Base-by-base conservation (phyloP, 1,284 basidiomycete genomes). In the Ustilago crameri region DNA sequence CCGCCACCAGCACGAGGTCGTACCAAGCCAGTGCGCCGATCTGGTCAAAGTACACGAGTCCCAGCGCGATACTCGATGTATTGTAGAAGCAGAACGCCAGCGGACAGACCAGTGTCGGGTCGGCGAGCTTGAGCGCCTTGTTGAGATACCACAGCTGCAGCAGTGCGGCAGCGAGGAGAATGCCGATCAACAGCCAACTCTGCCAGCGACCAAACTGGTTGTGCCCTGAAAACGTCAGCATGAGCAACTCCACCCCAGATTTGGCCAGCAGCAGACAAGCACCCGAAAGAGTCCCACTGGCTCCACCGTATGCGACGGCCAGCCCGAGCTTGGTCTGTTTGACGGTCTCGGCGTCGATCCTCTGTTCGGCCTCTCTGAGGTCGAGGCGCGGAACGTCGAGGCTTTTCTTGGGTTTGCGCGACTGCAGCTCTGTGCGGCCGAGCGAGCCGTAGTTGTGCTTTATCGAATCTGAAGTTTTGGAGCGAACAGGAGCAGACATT, bases 41-140 rank as follows among this genome's bases (percentile, higher is more conserved):
- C 82, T 98, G 93, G 83, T 95, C 87, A 83, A 93, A 98, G 84
- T 95, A 98, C 48, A 96, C 89, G 37, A 96, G 87, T 1, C 80
- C 81, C 0, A 82, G 64, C 5, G 76, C 75, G 50, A 83, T 83
- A 14, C 92, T 93, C 5, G 93, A 93, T 9, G 95, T 84, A 79
- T 96, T 97, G 85, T 96, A 98, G 83, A 94, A 93, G 84, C 93
- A 96, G 84, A 97, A 98, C 2, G 94, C 93, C 75, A 94, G 88
- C 24, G 95, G 95, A 84, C 93, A 96, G 42, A 97, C 91, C 48
- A 96, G 85, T 0, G 93, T 94, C 0, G 95, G 95, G 47, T 79
- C 77, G 18, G 79, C 77, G 40, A 95, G 87, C 37, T 91, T 87
- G 51, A 98, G 86, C 10, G 90, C 90, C 82, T 93, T 93, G 85